phyloP scores from a whole-genome alignment of 2,329 filamentous ascomycete species.

The Purpureocillium takamizusanense region DNA sequence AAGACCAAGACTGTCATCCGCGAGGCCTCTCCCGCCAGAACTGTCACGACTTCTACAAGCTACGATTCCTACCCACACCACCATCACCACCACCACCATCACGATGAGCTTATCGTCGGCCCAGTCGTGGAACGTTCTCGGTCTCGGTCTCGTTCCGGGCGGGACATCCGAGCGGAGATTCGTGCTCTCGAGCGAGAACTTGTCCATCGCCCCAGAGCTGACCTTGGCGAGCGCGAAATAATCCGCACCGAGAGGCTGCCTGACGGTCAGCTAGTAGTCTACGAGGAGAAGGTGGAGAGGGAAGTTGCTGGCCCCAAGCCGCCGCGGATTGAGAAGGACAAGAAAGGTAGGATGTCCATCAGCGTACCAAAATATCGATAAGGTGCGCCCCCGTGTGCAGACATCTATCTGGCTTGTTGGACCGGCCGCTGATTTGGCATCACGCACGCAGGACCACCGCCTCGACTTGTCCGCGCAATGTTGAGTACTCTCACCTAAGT shows the following conservation, averaged over 20 bases:
- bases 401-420: constrained; percentile 7
- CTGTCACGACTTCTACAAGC: constrained; percentile 24
- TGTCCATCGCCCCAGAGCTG: constrained; percentile 25
- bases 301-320: constrained; percentile 45
- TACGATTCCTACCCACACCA: constrained; percentile 19
- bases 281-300: constrained; percentile 49
- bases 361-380: constrained; percentile 65
- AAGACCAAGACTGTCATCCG: constrained; percentile 39
- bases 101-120: constrained; percentile 16
- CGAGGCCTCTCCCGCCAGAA: constrained; percentile 38
- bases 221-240: constrained; percentile 38
- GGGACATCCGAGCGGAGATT: constrained; percentile 66
- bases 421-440: constrained; percentile 20
- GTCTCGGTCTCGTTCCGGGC: constrained; percentile 38
- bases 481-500: constrained; percentile 59
- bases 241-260: constrained; percentile 47
- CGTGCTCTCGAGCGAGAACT: constrained; percentile 51
- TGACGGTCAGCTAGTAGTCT: constrained; percentile 55
- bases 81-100: constrained; percentile 19
- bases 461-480: constrained; percentile 59
- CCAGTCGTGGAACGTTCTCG: constrained; percentile 29
- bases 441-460: constrained; percentile 46
- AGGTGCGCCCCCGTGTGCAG: constrained; percentile 32
- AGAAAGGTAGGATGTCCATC: constrained; percentile 92
- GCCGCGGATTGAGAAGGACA: constrained; percentile 74